Conservation (phyloP, 2,329 filamentous ascomycete species). For the Aspergillus fructus region DNA sequence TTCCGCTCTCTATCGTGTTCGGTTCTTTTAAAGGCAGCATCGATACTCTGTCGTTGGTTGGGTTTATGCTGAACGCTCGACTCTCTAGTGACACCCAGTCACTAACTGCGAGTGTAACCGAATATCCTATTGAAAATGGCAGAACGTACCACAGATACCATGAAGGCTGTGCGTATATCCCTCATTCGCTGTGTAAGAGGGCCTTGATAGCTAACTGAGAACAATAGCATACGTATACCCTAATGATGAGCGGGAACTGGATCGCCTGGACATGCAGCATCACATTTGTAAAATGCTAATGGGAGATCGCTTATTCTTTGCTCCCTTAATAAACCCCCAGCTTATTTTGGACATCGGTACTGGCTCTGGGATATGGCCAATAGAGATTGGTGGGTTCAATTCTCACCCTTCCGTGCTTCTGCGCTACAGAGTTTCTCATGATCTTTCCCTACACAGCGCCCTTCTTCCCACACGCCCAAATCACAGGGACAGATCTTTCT, state of each 20-base stretch:
- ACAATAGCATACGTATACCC: constrained; percentile 45
- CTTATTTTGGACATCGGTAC: constrained; percentile 59
- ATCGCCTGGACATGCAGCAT: constrained; percentile 57
- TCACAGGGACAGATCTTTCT: constrained; percentile 66
- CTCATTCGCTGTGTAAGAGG: background rate
- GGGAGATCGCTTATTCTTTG: constrained; percentile 46
- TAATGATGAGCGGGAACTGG: constrained; percentile 56
- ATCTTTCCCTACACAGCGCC: constrained; percentile 22
- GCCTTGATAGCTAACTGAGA: constrained; percentile 15
- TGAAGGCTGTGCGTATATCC: constrained; percentile 39
- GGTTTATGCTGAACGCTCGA: background rate
- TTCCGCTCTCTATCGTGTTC: background rate
- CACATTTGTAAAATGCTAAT: constrained; percentile 53
- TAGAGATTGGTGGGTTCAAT: constrained; percentile 58
- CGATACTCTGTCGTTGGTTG: background rate
- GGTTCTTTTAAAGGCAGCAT: background rate
- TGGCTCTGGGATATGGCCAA: constrained; percentile 67
- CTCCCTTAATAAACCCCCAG: constrained; percentile 46
- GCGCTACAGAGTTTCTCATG: constrained; percentile 13
- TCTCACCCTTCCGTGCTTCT: constrained; percentile 5
- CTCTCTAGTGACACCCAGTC: constrained; percentile 39
- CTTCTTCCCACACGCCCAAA: constrained; percentile 56
- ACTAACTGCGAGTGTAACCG: constrained; percentile 43
- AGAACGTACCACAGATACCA: constrained; percentile 47
- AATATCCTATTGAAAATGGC: constrained; percentile 44